A percentile compares a stretch with the other conserved stretches of the same genome.
Conservation (phyloP, 345 rosid genomes). For the Lepidium aucheri region DNA sequence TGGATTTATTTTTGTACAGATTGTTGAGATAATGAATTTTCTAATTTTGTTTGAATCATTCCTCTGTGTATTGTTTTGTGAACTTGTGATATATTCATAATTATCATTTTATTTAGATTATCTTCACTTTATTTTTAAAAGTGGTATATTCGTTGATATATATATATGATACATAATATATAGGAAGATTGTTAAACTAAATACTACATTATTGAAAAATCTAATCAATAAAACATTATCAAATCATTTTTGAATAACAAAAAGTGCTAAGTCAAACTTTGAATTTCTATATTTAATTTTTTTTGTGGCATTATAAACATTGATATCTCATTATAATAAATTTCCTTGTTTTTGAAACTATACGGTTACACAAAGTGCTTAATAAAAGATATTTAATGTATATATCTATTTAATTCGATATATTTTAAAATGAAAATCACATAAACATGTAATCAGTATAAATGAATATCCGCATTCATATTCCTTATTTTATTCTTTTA, state of each 20-base stretch:
- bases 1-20: neutral
- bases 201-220: neutral
- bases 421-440: neutral
- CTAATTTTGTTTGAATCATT: neutral
- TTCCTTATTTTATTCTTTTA: neutral
- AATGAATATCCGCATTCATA: neutral
- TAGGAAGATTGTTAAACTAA: neutral
- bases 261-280: constrained; percentile 24
- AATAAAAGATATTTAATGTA: neutral
- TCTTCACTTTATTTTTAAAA: neutral
- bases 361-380: neutral
- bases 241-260: neutral
- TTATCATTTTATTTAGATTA: neutral
- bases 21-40: constrained; percentile 1
- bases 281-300: constrained; percentile 3
- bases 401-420: neutral
- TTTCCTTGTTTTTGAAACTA: neutral
- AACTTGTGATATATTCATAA: neutral
- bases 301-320: neutral
- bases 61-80: neutral
- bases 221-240: neutral
- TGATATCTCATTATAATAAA: neutral
- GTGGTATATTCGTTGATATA: no score
- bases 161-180: neutral
- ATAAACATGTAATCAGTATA: neutral